Evolutionary conservation across 192 early-diverging fungal species (phyloP).

Genomic region (Rhizophagus sp.): DNA sequence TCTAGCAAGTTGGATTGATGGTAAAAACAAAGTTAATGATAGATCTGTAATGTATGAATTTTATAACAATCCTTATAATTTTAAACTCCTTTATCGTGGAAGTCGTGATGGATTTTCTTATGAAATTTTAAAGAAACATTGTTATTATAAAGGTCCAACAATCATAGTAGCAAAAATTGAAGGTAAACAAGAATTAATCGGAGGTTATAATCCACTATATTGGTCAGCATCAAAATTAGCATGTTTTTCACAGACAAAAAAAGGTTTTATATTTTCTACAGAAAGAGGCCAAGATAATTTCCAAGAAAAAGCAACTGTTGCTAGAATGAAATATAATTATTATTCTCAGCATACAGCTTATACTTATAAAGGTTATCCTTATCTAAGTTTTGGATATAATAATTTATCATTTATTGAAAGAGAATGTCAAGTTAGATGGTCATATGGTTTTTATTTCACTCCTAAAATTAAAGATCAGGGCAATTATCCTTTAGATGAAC

Average conservation of each 20-base stretch:
- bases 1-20: slow-evolving; percentile 7
- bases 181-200: background rate
- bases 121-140: background rate
- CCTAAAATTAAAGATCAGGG: background rate
- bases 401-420: background rate
- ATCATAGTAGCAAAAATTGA: background rate
- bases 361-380: background rate
- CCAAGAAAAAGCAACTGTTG: background rate
- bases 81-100: slow-evolving; percentile 9
- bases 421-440: background rate
- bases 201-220: background rate
- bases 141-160: slow-evolving; percentile 8
- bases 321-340: background rate
- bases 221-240: background rate
- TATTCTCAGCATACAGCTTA: background rate
- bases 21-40: background rate
- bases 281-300: background rate
- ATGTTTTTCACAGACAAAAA: background rate
- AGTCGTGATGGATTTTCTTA: background rate
- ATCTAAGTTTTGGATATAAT: background rate
- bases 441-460: background rate
- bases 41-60: background rate
- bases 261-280: slow-evolving; percentile 6
- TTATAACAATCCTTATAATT: background rate
- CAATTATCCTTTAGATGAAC: background rate